phyloP scores from a whole-genome alignment of 768 basidiomycete genomes.

The Asterophora parasitica region DNA sequence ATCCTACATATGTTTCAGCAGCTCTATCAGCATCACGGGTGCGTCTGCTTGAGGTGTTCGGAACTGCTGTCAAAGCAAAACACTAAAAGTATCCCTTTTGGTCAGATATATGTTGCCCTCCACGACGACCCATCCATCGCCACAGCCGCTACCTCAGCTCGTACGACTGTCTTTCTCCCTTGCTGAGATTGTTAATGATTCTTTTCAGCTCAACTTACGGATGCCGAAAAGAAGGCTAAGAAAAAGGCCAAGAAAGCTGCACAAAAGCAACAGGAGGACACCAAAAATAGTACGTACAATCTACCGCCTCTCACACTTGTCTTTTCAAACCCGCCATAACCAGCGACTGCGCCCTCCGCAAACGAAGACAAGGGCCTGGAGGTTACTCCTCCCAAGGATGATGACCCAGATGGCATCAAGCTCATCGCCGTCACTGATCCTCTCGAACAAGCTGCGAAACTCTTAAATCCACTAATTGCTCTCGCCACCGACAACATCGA shows the following conservation, averaged over 20 bases:
- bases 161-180: constrained; percentile 20
- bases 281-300: constrained; percentile 56
- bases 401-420: constrained; percentile 80
- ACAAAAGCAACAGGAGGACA: constrained; percentile 58
- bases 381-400: constrained; percentile 53
- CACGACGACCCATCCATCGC: constrained; percentile 68
- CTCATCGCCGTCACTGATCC: constrained; percentile 58
- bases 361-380: constrained; percentile 74
- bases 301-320: constrained; percentile 10
- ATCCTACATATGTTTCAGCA: constrained; percentile 71
- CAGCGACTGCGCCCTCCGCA: constrained; percentile 29
- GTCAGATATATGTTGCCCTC: constrained; percentile 68
- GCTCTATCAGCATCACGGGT: constrained; percentile 71
- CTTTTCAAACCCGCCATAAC: neutral
- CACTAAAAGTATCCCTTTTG: constrained; percentile 5
- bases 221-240: constrained; percentile 74
- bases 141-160: constrained; percentile 33
- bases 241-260: constrained; percentile 85
- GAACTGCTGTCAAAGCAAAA: neutral
- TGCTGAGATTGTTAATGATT: neutral
- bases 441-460: constrained; percentile 70
- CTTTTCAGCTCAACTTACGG: constrained; percentile 40
- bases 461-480: constrained; percentile 58
- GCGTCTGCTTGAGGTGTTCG: constrained; percentile 6
- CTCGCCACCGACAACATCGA: constrained; percentile 52